Evolutionary conservation across 805 yeast genomes (phyloP), one percentile per base, ranked within the genome.

Genomic region (Yarrowia phangngaensis): DNA sequence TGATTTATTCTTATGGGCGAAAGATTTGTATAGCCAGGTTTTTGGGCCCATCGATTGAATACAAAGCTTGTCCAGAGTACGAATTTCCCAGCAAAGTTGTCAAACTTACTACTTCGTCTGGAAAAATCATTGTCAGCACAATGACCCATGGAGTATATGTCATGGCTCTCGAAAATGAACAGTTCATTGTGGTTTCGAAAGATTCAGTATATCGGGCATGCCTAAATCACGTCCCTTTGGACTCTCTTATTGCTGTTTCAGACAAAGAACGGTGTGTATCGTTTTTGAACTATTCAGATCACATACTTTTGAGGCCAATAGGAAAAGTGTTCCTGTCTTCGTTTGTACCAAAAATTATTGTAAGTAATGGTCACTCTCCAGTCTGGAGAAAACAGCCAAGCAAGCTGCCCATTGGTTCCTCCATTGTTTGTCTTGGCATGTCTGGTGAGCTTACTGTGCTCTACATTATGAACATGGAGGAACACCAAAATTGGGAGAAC

Each of bases 261-360:
- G 48, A 41, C 29, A 41, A 41, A n/a, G 48, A 41, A 12, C 48
- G 48, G 16, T 41, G 48, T 30, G 34, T 41, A 1, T 41, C 48
- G 8, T 29, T 41, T 8, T 13, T 41, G 15, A 22, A 32, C 12
- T n/a, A 31, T 4, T 27, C 23, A 13, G 45, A 27, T 2, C 32
- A 32, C 32, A 27, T 24, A 5, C 19, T 38, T 0, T 19, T 38
- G 13, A 38, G 27, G 11, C 45, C 45, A n/a, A 27, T 27, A 24
- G 45, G 45, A n/a, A 38, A 38, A 19, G 32, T 38, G 9, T 38
- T 38, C 11, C 17, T 38, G 15, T 28, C 45, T 3, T 38, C 45
- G 12, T 38, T 38, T 27, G 32, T 27, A 6, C 27, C 45, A 9
- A 38, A 38, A n/a, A 31, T 26, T 6, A 23, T 26, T 0, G 15